Base-by-base conservation (phyloP, 768 basidiomycete species). In the Leucocoprinus leucothites region DNA sequence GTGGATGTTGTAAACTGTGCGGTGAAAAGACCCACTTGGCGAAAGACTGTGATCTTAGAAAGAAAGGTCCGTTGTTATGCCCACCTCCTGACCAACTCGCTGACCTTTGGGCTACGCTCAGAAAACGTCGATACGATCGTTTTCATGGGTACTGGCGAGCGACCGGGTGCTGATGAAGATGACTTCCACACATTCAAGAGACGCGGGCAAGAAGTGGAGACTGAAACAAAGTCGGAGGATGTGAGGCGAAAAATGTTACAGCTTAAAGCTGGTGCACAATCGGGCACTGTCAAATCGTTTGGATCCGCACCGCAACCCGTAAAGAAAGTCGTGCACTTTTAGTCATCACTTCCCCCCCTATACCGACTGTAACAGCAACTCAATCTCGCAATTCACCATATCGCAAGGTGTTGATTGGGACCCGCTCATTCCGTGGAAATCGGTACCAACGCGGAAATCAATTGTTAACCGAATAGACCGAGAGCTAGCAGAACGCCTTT, bases 1-100 rank as follows among this genome's bases (percentile, higher is more conserved):
- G 94, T 22, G 95, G 95, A 2, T 82, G 77, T 56, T 98, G 95
- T 64, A 95, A 93, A 64, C 75, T 97, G 8, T 98, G 95, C 64
- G 85, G 87, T 6, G 84, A 90, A 54, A 94, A 85, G 4, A 80
- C 82, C 2, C 95, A 97, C 71, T 79, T 95, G 6, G 93, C 91
- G 0, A 90, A 82, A 64, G 83, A 96, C 67, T 98, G 95, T 65
- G 76, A 71, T 14, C 71, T 89, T 46, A 71, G 87, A 48, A 82
- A 79, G 64, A 70, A 78, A 65, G 85, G 89, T 78, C 54, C 31
- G 72, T 43, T 9, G 11, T 14, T 31, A 21, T 4, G 2, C 14
- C 2, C 24, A 8, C 9, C 19, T 19, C 9, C 24, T 31, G 35
- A 45, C n/a, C 19, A 7, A 51, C 13, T 14, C 18, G 18, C 51